Base-by-base conservation (phyloP, 2,329 filamentous ascomycete genomes). In the Chrysoporthe deuterocubensis region DNA sequence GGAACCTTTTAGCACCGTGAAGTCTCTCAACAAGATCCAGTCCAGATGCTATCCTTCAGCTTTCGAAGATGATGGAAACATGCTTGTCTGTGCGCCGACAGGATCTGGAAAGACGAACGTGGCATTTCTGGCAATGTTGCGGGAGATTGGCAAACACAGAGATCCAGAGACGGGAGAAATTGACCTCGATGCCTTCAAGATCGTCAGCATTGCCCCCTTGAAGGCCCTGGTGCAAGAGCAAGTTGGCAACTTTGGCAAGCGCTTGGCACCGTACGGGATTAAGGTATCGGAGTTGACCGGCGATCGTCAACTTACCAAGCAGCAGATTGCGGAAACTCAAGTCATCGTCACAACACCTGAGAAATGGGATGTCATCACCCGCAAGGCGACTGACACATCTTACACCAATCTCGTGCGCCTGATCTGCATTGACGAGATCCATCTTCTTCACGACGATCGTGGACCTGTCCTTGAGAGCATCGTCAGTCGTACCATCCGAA, bases 81-180 rank as follows among this genome's bases (percentile, higher is more conserved):
- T 99, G 92, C 90, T 99, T 66, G 91, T 99, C 76, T 99, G 96
- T 78, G 96, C 96, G 7, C 96, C 96, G 1, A 99, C 96, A 62
- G 96, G 96, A 72, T 97, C 94, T 77, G 96, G 96, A 76, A 99
- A 99, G 82, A 99, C 96, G 1, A 99, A 99, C 75, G 96, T 99
- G 63, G 95, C 95, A 54, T 98, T 99, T 95, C 84, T 99, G 71
- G 91, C 95, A 1, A 98, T 99, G 76, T 85, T 99, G 50, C 92
- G 95, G 71, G 96, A 99, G 78, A 94, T 99, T 76, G 96, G 96
- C 70, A 99, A 98, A 83, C 91, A 99, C 76, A 89, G 95, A 67
- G 91, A 99, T 75, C 88, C 92, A 0, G 84, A 91, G 71, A 97
- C 93, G 0, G 96, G 96, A n/a, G 92, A 96, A 69, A 96, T 99